Base-by-base conservation (phyloP, 2,329 filamentous ascomycete genomes). In the Claviceps purpurea region DNA sequence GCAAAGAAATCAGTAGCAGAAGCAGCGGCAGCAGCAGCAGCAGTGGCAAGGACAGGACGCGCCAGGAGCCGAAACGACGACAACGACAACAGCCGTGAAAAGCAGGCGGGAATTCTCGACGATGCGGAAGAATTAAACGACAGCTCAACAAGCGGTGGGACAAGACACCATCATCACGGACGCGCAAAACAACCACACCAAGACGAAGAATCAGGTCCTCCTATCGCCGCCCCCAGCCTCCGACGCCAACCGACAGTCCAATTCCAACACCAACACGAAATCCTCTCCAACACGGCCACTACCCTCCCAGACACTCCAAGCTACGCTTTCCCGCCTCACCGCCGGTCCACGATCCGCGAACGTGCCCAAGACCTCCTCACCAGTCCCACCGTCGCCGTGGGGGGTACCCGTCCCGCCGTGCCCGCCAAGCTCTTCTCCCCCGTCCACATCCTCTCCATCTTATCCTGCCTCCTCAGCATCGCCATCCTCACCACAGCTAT, bases 391-490 rank as follows among this genome's bases (percentile, higher is more conserved):
- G 63, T 73, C 52, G 66, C 66, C 7, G 60, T 60, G 51, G 60
- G 55, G 6, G 61, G 63, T 13, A 61, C 67, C 39, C 68, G 70
- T 3, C 73, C 73, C 34, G 71, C 73, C 20, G 70, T 80, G 5
- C 75, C 75, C 1, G 69, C 74, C 1, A 68, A 65, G 42, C 61
- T 70, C 43, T 71, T 69, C 55, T 79, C 76, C 2, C 76, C 78
- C 5, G 64, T 81, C 2, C 75, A 79, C 55, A 60, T 79, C 14
- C 66, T 83, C 10, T 72, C 73, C 2, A 57, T 77, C 14, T 61
- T 76, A 41, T 81, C 78, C 0, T 73, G 69, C 46, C 49, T 76
- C 4, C 61, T 77, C 22, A 76, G 75, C 5, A 61, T 72, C 43
- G 68, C 65, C n/a, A 72, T 79, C 34, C 64, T 80, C 26, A 61